These are phyloP conservation scores for Quercus alba DNA, from an alignment of 306 rosid genomes.

Conservation along the genomic window DNA sequence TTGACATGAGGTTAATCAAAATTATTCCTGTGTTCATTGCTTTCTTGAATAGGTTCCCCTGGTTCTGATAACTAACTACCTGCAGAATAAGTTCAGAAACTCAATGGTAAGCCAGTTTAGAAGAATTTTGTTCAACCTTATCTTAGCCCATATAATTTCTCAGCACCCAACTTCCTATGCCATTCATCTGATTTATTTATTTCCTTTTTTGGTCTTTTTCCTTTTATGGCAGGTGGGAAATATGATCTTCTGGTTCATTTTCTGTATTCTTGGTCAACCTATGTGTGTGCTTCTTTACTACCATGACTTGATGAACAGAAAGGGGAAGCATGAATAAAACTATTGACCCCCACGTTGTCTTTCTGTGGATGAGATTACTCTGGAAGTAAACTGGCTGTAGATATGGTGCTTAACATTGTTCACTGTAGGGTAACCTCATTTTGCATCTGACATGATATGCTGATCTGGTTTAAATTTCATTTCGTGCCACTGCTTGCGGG, in stretches of 20 bases:
- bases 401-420: conserved; percentile 6
- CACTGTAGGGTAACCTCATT: neutral
- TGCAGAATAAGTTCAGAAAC: conserved; percentile 71
- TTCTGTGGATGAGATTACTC: neutral
- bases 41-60: conserved; percentile 58
- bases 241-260: conserved; percentile 90
- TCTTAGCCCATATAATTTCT: neutral
- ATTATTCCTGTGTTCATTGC: conserved; percentile 1
- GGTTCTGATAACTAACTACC: conserved; percentile 76
- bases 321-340: conserved; percentile 38
- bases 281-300: conserved; percentile 87
- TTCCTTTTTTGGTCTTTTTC: neutral
- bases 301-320: conserved; percentile 86
- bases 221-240: conserved; percentile 70
- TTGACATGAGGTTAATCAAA: neutral
- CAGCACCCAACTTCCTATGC: neutral
- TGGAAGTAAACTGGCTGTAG: conserved; percentile 15
- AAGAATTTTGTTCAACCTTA: conserved; percentile 12
- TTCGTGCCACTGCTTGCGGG: neutral
- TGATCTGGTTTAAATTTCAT: neutral
- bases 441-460: neutral
- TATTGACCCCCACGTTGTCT: neutral
- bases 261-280: conserved; percentile 94
- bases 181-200: conserved; percentile 6
- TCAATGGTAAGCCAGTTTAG: conserved; percentile 61